A percentile compares a stretch with the other conserved stretches of the same genome.
Evolutionary conservation across 164 flowering plant species (phyloP).

Genomic region (Santalum album): DNA sequence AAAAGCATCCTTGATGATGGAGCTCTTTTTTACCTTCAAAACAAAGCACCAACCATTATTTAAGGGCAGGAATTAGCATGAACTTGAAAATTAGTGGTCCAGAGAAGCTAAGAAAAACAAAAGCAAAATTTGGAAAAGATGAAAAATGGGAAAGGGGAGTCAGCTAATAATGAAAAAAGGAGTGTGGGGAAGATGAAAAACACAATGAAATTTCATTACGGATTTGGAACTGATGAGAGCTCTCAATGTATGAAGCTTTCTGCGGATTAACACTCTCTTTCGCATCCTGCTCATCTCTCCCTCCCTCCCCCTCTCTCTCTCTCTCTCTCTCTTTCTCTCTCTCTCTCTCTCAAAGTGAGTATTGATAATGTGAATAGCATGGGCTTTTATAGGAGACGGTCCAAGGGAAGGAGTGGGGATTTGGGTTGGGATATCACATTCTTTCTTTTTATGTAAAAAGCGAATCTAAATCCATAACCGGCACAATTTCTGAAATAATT

Average conservation of each 20-base stretch:
- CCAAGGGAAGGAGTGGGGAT: too few species aligned
- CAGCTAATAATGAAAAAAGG: neutral
- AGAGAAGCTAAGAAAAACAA: too few species aligned
- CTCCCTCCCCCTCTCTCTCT: neutral
- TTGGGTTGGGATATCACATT: too few species aligned
- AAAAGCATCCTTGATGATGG: conserved; percentile 29
- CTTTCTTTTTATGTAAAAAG: too few species aligned
- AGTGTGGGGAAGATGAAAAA: neutral
- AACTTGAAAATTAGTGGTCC: neutral
- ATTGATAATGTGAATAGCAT: too few species aligned
- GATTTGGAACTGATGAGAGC: conserved; percentile 33
- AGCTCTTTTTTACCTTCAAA: conserved; percentile 30
- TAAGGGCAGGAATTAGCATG: neutral
- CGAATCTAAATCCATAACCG: too few species aligned
- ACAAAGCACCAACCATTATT: neutral
- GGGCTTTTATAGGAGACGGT: too few species aligned
- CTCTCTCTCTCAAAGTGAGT: too few species aligned
- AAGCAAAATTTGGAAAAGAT: neutral
- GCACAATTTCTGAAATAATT: too few species aligned
- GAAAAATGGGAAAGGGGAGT: neutral
- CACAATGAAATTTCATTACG: conserved; percentile 12
- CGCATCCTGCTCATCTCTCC: conserved; percentile 18
- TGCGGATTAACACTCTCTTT: conserved; percentile 20
- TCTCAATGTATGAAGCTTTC: conserved; percentile 27
- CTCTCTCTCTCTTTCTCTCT: conserved; percentile 15